These are phyloP conservation scores for Plasmodium malariae DNA, from an alignment of 169 alveolate species.

Conservation along the genomic window DNA sequence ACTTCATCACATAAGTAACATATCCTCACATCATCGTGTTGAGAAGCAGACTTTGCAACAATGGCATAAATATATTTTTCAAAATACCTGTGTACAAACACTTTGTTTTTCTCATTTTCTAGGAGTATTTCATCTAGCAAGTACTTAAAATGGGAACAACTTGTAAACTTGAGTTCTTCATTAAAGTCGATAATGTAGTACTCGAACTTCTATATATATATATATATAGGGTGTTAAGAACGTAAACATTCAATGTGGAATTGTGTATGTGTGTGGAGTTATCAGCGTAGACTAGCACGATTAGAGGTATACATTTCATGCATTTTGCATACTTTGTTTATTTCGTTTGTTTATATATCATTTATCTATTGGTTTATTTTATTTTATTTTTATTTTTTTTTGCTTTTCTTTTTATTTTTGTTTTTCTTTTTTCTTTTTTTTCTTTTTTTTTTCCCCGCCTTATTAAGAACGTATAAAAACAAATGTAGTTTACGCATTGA, in stretches of 20 bases:
- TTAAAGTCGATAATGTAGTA: conserved; percentile 63
- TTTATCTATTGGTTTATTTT: no score
- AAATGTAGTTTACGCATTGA: background rate
- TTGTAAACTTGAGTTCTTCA: conserved; percentile 18
- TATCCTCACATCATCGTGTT: background rate
- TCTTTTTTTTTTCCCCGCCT: no score
- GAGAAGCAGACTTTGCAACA: no score
- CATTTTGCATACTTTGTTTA: no score
- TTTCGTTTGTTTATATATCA: no score
- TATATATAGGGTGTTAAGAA: background rate
- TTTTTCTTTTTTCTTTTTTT: no score
- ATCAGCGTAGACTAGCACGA: background rate
- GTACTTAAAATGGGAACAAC: conserved; percentile 52
- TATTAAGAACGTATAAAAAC: background rate
- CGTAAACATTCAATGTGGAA: background rate
- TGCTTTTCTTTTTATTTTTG: no score
- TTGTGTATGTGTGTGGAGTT: background rate
- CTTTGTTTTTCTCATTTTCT: conserved; percentile 35
- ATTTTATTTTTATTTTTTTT: no score
- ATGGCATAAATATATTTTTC: conserved; percentile 1
- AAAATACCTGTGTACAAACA: conserved; percentile 63
- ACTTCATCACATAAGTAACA: no score
- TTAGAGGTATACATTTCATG: no score
- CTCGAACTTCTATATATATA: conserved; percentile 39
- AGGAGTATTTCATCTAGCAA: conserved; percentile 62